Conservation (phyloP, 352 stramenopile species). For the Phytophthora fragariae region DNA sequence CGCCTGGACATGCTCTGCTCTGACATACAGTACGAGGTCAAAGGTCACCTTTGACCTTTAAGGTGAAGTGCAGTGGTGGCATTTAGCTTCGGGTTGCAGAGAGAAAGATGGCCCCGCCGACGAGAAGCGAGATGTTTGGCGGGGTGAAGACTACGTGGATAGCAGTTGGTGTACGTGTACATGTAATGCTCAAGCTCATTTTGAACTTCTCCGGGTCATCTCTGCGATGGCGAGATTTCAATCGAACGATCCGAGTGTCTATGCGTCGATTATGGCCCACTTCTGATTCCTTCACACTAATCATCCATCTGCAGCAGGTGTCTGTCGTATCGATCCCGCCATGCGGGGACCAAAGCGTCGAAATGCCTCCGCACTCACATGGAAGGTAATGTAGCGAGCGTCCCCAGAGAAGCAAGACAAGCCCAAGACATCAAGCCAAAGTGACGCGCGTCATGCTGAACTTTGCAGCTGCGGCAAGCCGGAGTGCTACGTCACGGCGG, state of each 20-base stretch:
- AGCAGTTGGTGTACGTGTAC: no score
- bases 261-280: constrained; percentile 25
- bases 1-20: not conserved
- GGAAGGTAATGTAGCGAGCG: not conserved
- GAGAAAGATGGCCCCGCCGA: no score
- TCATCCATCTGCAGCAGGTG: constrained; percentile 1
- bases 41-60: no score
- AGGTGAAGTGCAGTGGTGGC: no score
- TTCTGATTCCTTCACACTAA: constrained; percentile 14
- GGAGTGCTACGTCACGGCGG: constrained; percentile 15
- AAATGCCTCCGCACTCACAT: not conserved
- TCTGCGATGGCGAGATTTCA: constrained; percentile 8
- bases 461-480: constrained; percentile 2
- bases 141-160: no score
- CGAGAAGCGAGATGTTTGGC: no score
- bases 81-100: no score
- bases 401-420: not conserved
- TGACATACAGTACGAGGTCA: no score
- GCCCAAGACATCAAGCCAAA: not conserved
- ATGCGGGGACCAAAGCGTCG: not conserved
- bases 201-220: not conserved
- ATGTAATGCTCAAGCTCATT: not conserved
- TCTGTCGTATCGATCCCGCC: not conserved
- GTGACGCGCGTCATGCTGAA: constrained; percentile 8
- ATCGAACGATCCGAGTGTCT: constrained; percentile 21